Percentiles rank a stretch among this genome's conserved stretches.
phyloP scores from a whole-genome alignment of 2,329 filamentous ascomycete species.

The Calonectria honghensis region DNA sequence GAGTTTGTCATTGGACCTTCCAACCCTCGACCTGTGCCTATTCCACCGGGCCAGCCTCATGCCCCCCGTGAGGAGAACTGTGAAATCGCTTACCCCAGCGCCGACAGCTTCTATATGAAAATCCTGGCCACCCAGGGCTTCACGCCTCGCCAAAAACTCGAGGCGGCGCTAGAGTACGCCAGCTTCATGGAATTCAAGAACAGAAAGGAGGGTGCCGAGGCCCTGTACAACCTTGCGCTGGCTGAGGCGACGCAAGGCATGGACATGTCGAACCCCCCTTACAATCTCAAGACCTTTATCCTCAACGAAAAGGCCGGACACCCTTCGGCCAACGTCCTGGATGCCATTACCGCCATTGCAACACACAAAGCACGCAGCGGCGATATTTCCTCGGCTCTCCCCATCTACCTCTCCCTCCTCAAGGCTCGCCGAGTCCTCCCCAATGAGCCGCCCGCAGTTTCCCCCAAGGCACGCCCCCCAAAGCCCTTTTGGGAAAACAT shows the following conservation, averaged over 20 bases:
- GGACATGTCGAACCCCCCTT: conserved; percentile 61
- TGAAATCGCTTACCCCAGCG: conserved; percentile 79
- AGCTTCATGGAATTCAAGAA: conserved; percentile 90
- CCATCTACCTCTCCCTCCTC: conserved; percentile 90
- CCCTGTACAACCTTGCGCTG: conserved; percentile 85
- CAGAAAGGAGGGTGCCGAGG: conserved; percentile 77
- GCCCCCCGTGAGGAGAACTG: conserved; percentile 86
- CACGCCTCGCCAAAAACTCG: conserved; percentile 84
- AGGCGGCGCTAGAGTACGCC: conserved; percentile 88
- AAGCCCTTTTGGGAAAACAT: conserved; percentile 49
- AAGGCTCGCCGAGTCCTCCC: conserved; percentile 82
- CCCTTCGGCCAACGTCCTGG: conserved; percentile 84
- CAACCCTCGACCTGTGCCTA: conserved; percentile 86
- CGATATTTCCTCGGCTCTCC: conserved; percentile 81
- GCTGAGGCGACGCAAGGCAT: conserved; percentile 80
- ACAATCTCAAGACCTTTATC: conserved; percentile 78
- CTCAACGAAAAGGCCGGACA: conserved; percentile 75
- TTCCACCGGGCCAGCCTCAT: conserved; percentile 77
- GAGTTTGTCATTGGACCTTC: conserved; percentile 87
- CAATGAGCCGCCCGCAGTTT: conserved; percentile 56
- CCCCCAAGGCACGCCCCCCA: conserved; percentile 29
- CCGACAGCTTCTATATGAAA: conserved; percentile 87
- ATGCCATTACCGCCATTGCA: conserved; percentile 84
- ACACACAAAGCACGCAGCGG: conserved; percentile 84
- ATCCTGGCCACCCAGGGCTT: conserved; percentile 89